Base-by-base conservation (phyloP, 495 filamentous ascomycete genomes). In the Chaetomium cochliodes region DNA sequence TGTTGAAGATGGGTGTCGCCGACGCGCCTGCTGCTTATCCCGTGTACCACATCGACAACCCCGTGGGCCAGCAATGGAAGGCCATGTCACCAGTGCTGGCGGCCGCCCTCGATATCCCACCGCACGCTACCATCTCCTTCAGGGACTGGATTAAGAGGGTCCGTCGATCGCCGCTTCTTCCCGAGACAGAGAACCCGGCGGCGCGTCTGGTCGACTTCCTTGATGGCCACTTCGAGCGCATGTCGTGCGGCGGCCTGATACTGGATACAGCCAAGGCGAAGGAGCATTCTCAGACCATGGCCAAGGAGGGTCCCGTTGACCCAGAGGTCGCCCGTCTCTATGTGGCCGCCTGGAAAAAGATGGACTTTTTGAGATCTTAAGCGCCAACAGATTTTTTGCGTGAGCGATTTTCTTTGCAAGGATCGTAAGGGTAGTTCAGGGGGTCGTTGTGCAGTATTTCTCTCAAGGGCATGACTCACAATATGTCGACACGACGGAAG, bases 41-140 rank as follows among this genome's bases (percentile, higher is more conserved):
- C 2, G 62, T 84, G 37, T 87, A 85, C 54, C 85, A 87, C 69
- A 77, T 87, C 60, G 85, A 87, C n/a, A 85, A 86, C 55, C 83
- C 82, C 0, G 70, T 78, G 2, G 66, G 79, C 1, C 81, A 85
- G 70, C 74, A 77, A 0, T 86, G 84, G 84, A 53, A 52, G 0
- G 72, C 79, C 0, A 79, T 82, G 70, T 73, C 74, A 0, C 26
- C 61, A 0, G 52, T 82, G 4, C 62, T 87, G 9, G 77, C 81
- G 0, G 74, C 75, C 5, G 77, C 72, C 2, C 72, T 86, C 0
- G 65, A 63, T 7, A 77, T 84, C 18, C 71, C 75, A 0, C 28
- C 15, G 1, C 16, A 33, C 7, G 70, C 77, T 56, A 25, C 81
- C 11, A 71, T 84, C 7, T 77, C 82, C 0, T 82, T 82, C 53